phyloP scores from a whole-genome alignment of 192 early-diverging fungal genomes.

The Thamnidium elegans region DNA sequence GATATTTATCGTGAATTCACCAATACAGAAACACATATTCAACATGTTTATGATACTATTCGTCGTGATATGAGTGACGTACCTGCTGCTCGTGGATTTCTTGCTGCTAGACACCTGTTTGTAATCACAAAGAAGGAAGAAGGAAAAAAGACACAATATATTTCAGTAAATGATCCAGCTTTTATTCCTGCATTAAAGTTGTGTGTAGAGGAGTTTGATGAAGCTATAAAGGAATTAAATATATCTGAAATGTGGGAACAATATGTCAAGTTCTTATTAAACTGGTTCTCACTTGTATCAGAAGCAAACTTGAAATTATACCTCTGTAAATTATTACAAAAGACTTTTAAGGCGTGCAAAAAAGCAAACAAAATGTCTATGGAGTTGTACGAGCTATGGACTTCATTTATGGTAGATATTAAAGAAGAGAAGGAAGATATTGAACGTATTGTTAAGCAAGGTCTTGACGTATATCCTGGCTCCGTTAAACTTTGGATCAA shows the following conservation, averaged over 20 bases:
- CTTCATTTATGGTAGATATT: slow-evolving; percentile 33
- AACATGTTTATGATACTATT: slow-evolving; percentile 51
- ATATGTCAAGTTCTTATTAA: slow-evolving; percentile 61
- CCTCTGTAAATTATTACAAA: slow-evolving; percentile 54
- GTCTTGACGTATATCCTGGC: slow-evolving; percentile 35
- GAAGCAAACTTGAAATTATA: slow-evolving; percentile 64
- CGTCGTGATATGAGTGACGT: slow-evolving; percentile 56
- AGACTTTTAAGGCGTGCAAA: slow-evolving; percentile 47
- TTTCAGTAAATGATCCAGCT: slow-evolving; percentile 25
- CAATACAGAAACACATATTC: slow-evolving; percentile 42
- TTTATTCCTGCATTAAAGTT: slow-evolving; percentile 29
- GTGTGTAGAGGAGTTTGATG: slow-evolving; percentile 55
- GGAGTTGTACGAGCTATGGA: slow-evolving; percentile 52
- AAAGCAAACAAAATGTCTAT: slow-evolving; percentile 42
- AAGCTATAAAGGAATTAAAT: slow-evolving; percentile 34
- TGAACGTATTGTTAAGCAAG: slow-evolving; percentile 31
- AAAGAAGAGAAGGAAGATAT: slow-evolving; percentile 11
- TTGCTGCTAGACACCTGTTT: slow-evolving; percentile 58
- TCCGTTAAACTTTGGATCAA: slow-evolving; percentile 43
- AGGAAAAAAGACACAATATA: slow-evolving; percentile 4
- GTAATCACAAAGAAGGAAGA: slow-evolving; percentile 24
- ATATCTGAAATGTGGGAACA: slow-evolving; percentile 55
- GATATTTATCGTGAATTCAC: slow-evolving; percentile 59
- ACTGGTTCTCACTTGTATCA: slow-evolving; percentile 39
- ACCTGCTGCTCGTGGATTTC: slow-evolving; percentile 50